Evolutionary conservation across 2,329 filamentous ascomycete species (phyloP).

Genomic region (Cryphonectria japonica): DNA sequence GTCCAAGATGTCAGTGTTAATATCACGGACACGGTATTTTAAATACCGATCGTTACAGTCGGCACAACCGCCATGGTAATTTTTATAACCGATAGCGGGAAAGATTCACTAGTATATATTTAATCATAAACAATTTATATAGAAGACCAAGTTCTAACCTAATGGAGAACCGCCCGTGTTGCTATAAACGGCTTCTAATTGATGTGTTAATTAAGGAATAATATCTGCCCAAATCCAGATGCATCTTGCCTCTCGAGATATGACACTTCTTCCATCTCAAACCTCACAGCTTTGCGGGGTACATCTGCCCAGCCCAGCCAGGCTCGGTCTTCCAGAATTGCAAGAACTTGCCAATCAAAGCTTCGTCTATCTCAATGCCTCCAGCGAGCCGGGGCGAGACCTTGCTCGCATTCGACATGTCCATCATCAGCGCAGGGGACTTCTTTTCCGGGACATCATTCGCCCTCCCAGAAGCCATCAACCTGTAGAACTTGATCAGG

Average conservation of each 20-base stretch:
- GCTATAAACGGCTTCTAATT: background rate
- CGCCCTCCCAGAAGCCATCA: background rate
- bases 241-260: background rate
- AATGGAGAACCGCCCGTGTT: background rate
- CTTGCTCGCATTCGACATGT: background rate
- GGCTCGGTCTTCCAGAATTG: background rate
- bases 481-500: background rate
- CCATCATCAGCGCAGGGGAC: background rate
- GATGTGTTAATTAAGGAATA: background rate
- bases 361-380: background rate
- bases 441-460: background rate
- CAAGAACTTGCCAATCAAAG: constrained; percentile 5
- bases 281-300: background rate
- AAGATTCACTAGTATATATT: background rate
- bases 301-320: constrained; percentile 6
- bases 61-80: background rate
- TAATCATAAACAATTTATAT: background rate
- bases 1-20: constrained; percentile 15
- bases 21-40: constrained; percentile 13
- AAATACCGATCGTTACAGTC: too few species aligned
- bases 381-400: background rate
- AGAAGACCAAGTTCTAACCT: background rate
- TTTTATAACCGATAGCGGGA: background rate
- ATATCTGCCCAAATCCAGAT: background rate
- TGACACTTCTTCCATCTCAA: background rate